These are phyloP conservation scores for Gastrolobium bilobum DNA, from an alignment of 306 rosid genomes.

Conservation along the genomic window DNA sequence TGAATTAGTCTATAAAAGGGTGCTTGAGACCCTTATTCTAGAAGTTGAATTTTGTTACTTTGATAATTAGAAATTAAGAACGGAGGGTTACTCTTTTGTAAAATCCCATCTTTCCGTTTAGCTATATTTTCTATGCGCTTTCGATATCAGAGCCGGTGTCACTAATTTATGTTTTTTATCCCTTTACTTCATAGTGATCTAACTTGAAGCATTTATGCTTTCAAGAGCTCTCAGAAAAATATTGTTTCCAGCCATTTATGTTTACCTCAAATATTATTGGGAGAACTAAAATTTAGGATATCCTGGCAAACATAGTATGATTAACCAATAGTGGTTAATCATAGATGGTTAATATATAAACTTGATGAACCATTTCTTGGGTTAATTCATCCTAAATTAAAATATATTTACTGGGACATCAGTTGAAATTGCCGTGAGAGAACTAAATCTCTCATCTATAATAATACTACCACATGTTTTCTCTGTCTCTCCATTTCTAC, in stretches of 20 bases:
- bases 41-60: too few species aligned
- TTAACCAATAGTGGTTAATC: background rate
- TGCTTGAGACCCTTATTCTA: too few species aligned
- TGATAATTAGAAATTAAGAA: too few species aligned
- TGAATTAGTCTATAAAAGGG: too few species aligned
- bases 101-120: too few species aligned
- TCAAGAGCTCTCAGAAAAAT: background rate
- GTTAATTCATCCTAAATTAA: background rate
- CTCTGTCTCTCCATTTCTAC: background rate
- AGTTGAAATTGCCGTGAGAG: background rate
- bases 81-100: too few species aligned
- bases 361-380: background rate
- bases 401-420: background rate
- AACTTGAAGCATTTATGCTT: background rate
- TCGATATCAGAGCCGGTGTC: slow-evolving; percentile 3
- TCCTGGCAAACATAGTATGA: slow-evolving; percentile 2
- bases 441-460: background rate
- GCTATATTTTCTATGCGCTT: too few species aligned
- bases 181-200: background rate
- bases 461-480: background rate
- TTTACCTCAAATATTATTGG: background rate
- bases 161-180: slow-evolving; percentile 9
- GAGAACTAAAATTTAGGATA: background rate
- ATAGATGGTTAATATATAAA: background rate
- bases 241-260: background rate